Conservation (phyloP, 2,329 filamentous ascomycete genomes). For the Cytospora chrysosperma region DNA sequence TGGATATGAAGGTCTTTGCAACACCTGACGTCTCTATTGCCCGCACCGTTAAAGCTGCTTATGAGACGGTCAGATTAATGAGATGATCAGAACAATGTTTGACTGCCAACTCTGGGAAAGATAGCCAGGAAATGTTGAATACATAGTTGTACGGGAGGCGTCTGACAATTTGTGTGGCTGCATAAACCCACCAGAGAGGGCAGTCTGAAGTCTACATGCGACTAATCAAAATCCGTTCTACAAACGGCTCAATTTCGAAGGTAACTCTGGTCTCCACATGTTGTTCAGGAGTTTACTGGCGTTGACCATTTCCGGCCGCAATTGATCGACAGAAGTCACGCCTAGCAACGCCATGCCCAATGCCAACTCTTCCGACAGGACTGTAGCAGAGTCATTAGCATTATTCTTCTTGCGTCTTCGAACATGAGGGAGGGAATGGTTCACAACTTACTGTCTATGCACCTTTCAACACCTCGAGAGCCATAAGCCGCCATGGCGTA, state of each 20-base stretch:
- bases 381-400: neutral
- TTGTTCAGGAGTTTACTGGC: conserved; percentile 33
- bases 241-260: conserved; percentile 26
- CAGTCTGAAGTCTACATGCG: neutral
- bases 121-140: too few relatives aligned
- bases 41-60: too few relatives aligned
- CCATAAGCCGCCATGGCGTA: conserved; percentile 39
- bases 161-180: too few relatives aligned
- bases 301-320: conserved; percentile 52
- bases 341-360: conserved; percentile 51
- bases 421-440: neutral
- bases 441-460: conserved; percentile 23
- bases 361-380: conserved; percentile 31
- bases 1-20: conserved; percentile 25
- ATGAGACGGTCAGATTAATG: too few relatives aligned
- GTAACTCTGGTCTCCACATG: conserved; percentile 35
- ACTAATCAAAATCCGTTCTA: neutral
- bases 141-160: too few relatives aligned
- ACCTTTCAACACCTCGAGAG: conserved; percentile 16
- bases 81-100: too few relatives aligned
- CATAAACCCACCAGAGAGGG: neutral
- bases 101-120: too few relatives aligned
- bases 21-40: conserved; percentile 15
- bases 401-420: neutral
- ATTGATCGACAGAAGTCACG: conserved; percentile 47